Evolutionary conservation across 164 flowering plant species (phyloP), one percentile per base, ranked within the genome.

Genomic region (Tinospora cordifolia): DNA sequence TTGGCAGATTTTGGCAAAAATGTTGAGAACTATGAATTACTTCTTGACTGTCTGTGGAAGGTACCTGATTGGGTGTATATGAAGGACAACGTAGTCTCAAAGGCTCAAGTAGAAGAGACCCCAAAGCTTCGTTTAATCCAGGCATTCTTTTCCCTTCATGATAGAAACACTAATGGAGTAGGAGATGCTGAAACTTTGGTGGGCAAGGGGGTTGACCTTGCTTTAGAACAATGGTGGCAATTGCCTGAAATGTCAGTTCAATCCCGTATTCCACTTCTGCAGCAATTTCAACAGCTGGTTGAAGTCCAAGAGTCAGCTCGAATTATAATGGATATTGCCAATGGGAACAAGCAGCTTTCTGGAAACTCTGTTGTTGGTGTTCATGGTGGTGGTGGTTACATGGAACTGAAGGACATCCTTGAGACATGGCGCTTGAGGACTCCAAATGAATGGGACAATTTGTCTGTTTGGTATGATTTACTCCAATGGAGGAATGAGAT

Each of bases 401-500:
- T 88, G 67, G 99, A 95, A 82, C 90, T 95, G 40, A 95, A 90
- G 81, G 98, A 95, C 71, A 95, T 95, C 69, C 92, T 92, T 65
- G 98, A 92, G 82, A 92, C 99, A 39, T 95, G 99, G 99, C 87
- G 98, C 71, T 84, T 92, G 17, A 83, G 99, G 76, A 91, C 92
- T 47, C 99, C 99, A 47, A 95, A 95, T 85, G 96, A 92, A 76
- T 95, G 99, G 99, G 99, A 95, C 75, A 88, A 86, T 78, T 81
- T 88, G 83, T 83, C 97, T 74, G 93, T 92, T 65, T 95, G 99
- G 99, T 90, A 80, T 85, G 99, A 95, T 83, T 79, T 92, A 79
- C 89, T 95, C 51, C 99, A 95, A n/a, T 95, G 99, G 99, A 87
- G 99, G 76, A 92, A 92, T 86, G 99, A 95, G 78, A 89, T 92